A percentile compares a stretch with the other conserved stretches of the same genome.
Conservation (phyloP, 1,284 basidiomycete genomes). For the Cutaneotrichosporon curvatum region DNA sequence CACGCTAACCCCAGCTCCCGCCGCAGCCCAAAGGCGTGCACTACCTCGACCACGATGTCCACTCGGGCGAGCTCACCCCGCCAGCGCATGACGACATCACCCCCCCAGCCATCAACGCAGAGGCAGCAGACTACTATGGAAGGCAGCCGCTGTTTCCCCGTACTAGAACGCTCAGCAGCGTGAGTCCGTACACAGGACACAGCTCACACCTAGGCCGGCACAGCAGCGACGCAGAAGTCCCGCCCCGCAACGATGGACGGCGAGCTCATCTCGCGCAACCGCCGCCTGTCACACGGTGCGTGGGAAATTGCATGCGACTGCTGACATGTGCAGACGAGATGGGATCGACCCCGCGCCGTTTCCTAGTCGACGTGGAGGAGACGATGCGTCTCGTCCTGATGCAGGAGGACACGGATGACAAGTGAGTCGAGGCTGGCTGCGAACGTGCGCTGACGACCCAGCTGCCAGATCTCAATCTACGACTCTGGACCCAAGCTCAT, state of each 20-base stretch:
- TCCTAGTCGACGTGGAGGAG: slow-evolving; percentile 97
- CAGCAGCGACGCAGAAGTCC: slow-evolving; percentile 56
- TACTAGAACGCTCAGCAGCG: slow-evolving; percentile 75
- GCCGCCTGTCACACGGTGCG: slow-evolving; percentile 69
- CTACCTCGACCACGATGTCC: slow-evolving; percentile 37
- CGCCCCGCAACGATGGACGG: slow-evolving; percentile 58
- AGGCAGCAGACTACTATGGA: slow-evolving; percentile 76
- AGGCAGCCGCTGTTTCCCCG: slow-evolving; percentile 66
- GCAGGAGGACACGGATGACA: slow-evolving; percentile 95
- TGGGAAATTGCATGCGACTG: slow-evolving; percentile 6
- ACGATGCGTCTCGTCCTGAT: slow-evolving; percentile 93
- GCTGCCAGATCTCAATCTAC: slow-evolving; percentile 78
- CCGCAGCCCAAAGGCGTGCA: slow-evolving; percentile 37
- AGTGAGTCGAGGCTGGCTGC: slow-evolving; percentile 47
- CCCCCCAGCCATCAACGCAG: slow-evolving; percentile 54
- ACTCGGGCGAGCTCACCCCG: slow-evolving; percentile 25
- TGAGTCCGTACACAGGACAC: slow-evolving; percentile 42
- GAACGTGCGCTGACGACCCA: slow-evolving; percentile 3
- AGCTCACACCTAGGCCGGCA: slow-evolving; percentile 50
- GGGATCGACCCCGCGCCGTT: slow-evolving; percentile 57
- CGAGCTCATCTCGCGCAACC: slow-evolving; percentile 61
- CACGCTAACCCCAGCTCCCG: slow-evolving; percentile 21
- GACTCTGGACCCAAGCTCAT: slow-evolving; percentile 96
- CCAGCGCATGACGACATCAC: slow-evolving; percentile 11
- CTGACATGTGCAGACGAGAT: slow-evolving; percentile 48